phyloP scores from a whole-genome alignment of 2,329 filamentous ascomycete species.

The Torrubiellomyces zombiae region DNA sequence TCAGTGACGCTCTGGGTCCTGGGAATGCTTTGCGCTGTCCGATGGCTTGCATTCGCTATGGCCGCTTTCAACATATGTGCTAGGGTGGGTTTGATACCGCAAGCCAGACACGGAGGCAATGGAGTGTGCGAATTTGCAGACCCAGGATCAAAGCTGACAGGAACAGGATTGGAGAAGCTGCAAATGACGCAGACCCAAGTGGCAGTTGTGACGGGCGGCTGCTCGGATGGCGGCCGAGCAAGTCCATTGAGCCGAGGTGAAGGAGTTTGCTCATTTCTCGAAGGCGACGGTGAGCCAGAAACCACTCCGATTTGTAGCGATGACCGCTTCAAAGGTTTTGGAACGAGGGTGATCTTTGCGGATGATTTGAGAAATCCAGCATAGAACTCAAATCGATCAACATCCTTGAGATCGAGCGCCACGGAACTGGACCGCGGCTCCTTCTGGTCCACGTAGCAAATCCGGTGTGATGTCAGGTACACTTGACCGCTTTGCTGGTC shows the following conservation, averaged over 20 bases:
- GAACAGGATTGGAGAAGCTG: slow-evolving; percentile 83
- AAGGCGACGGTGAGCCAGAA: slow-evolving; percentile 26
- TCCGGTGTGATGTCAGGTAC: slow-evolving; percentile 87
- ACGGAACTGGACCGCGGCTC: slow-evolving; percentile 75
- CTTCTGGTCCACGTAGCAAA: slow-evolving; percentile 83
- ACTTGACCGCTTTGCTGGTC: slow-evolving; percentile 91
- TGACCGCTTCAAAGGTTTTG: slow-evolving; percentile 57
- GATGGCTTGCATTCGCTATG: slow-evolving; percentile 54
- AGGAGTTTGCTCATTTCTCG: slow-evolving; percentile 28
- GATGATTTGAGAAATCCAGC: slow-evolving; percentile 92
- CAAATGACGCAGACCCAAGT: slow-evolving; percentile 97
- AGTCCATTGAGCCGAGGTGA: too few species aligned
- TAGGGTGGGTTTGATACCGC: slow-evolving; percentile 81
- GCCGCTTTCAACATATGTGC: slow-evolving; percentile 73
- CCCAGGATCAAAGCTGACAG: slow-evolving; percentile 80
- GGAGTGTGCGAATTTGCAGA: slow-evolving; percentile 65
- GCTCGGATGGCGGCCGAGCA: slow-evolving; percentile 20
- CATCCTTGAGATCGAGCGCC: slow-evolving; percentile 73
- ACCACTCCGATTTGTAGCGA: slow-evolving; percentile 38
- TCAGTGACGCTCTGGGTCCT: too few species aligned
- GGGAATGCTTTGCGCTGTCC: too few species aligned
- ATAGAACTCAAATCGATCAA: slow-evolving; percentile 84
- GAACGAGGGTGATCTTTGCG: slow-evolving; percentile 75
- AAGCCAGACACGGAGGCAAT: slow-evolving; percentile 75
- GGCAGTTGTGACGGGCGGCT: slow-evolving; percentile 38